Evolutionary conservation across 108 stramenopile species (phyloP), one percentile per base, ranked within the genome.

Genomic region (Nitzschia sp.): DNA sequence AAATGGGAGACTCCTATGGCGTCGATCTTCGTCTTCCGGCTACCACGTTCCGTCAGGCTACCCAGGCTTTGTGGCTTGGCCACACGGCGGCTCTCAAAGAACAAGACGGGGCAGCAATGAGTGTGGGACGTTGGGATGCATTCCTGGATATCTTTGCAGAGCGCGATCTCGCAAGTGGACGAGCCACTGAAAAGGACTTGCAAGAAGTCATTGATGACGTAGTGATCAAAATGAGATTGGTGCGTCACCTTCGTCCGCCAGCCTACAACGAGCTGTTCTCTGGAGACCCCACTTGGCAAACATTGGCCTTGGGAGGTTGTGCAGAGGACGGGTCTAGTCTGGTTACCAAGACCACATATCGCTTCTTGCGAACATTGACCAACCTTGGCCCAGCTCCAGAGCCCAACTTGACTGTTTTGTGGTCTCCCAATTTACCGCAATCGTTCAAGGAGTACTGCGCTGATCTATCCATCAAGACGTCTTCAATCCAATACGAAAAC

Each of bases 81-180:
- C 83, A 87, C 56, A 80, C 73, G 8, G 86, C 86, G 11, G 81
- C 86, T 34, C 68, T 87, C 43, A 87, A 87, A 60, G 81, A 84
- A 62, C 83, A 87, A 56, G 86, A 87, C 60, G 86, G 86, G 29
- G 86, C 86, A 37, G 86, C 86, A 56, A 87, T 84, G 87, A 82
- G 81, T 7, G 74, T 75, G 1, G 82, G 84, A 10, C 65, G 87
- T 20, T 83, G 83, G 84, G 87, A 88, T 74, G 74, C 81, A 8
- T 88, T 85, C 55, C 40, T 85, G 0, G 84, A 88, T 63, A 83
- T 83, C 25, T 85, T 69, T 64, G 73, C 78, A 8, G 84, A 85
- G 55, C 67, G 50, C 12, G 84, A 85, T 67, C 57, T 85, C 20
- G 75, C 71, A 1, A 51, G 57, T n/a, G 86, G 86, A 54, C 55